These are phyloP conservation scores for Spongispora temasekensis DNA, from an alignment of 1,284 basidiomycete species.

Conservation along the genomic window DNA sequence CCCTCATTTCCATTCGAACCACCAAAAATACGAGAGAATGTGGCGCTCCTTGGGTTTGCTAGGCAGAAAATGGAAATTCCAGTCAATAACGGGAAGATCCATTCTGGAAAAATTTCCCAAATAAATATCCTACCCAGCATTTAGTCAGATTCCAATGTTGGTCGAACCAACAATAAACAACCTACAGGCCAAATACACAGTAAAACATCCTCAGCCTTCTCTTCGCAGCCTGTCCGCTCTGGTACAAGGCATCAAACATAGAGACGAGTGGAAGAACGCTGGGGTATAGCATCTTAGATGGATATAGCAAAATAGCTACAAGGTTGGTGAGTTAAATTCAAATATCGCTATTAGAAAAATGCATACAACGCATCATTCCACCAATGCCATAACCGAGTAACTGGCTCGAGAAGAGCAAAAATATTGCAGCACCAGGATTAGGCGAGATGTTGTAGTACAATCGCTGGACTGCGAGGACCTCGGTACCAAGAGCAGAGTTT, in stretches of 20 bases:
- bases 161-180: conserved; percentile 22
- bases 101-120: conserved; percentile 54
- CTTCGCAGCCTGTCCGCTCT: conserved; percentile 35
- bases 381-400: conserved; percentile 59
- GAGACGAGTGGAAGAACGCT: conserved; percentile 54
- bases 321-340: conserved; percentile 9
- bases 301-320: conserved; percentile 54
- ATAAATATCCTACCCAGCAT: conserved; percentile 42
- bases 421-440: conserved; percentile 56
- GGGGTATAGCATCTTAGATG: conserved; percentile 65
- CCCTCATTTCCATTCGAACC: conserved; percentile 62
- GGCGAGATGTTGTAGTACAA: conserved; percentile 55
- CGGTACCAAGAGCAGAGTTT: conserved; percentile 63
- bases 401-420: conserved; percentile 61
- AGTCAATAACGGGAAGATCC: conserved; percentile 50
- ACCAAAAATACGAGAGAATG: conserved; percentile 59
- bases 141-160: not conserved
- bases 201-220: conserved; percentile 53
- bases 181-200: conserved; percentile 45
- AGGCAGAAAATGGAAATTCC: conserved; percentile 60
- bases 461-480: conserved; percentile 65
- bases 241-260: conserved; percentile 55
- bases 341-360: not conserved
- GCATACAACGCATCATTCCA: conserved; percentile 44
- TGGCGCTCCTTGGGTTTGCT: conserved; percentile 47